Evolutionary conservation across 768 basidiomycete species (phyloP), one percentile per base, ranked within the genome.

Genomic region (Mycena crocata): DNA sequence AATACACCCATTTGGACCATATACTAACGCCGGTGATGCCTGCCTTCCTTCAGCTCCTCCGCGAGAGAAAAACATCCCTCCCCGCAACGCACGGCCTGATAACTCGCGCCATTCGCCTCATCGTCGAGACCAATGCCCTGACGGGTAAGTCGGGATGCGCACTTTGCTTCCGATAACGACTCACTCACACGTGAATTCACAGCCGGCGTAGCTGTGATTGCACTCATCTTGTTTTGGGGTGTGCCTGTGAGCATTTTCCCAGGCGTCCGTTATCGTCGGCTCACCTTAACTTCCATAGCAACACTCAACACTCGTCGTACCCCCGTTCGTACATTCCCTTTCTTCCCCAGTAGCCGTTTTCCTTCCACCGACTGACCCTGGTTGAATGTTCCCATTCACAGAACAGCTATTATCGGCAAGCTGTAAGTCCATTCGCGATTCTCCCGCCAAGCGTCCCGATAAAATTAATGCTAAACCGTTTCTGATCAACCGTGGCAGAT

Each of bases 81-180:
- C 51, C 55, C 31, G 26, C 32, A 37, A 37, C 64, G 17, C 26
- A 48, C 34, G 44, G 57, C 48, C 49, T 66, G 44, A 45, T 71
- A 26, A 59, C 62, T 19, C 61, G 67, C 30, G 28, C 69, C 26
- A 55, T 66, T 23, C 67, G 64, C 28, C 34, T 66, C 37, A 69
- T 68, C 30, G 67, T 69, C 34, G 70, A 71, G 45, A 71, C 70
- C 34, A 69, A 69, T 35, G 39, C 63, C 10, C 54, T 69, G 5
- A 69, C 70, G 19, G 67, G 70, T 71, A 56, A 50, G 57, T 31
- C 37, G 26, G 35, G 34, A 17, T n/a, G 12, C 40, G 17, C 26
- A 46, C 34, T 32, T 32, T 21, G 19, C n/a, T n/a, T 62, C 30
- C 56, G 66, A 46, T 28, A 21, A 39, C 32, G 30, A 45, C 39